Evolutionary conservation across 345 rosid species (phyloP).

Genomic region (Laguncularia racemosa): DNA sequence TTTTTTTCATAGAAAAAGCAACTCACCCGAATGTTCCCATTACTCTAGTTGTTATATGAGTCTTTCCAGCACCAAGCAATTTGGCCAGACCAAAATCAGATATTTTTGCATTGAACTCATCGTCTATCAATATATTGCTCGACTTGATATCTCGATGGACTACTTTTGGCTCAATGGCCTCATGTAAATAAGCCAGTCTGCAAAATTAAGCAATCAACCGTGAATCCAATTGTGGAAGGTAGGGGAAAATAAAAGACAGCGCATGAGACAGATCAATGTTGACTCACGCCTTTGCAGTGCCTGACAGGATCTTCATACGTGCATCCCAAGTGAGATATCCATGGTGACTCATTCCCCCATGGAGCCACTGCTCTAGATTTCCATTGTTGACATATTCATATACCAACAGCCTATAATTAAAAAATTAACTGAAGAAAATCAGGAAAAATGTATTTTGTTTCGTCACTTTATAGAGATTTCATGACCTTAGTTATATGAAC

Average conservation of each 20-base stretch:
- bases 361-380: constrained; percentile 95
- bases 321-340: constrained; percentile 95
- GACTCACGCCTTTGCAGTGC: constrained; percentile 92
- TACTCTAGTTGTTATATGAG: constrained; percentile 83
- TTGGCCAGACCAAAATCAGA: constrained; percentile 97
- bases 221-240: constrained; percentile 5
- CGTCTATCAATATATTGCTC: constrained; percentile 86
- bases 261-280: neutral
- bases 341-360: constrained; percentile 65
- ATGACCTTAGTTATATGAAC: neutral
- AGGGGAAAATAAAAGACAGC: constrained; percentile 4
- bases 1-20: constrained; percentile 1
- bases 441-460: neutral
- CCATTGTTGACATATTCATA: constrained; percentile 92
- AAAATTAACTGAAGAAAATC: neutral
- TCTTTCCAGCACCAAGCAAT: constrained; percentile 83
- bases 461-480: neutral
- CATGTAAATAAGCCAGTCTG: constrained; percentile 89
- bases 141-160: constrained; percentile 98
- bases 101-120: constrained; percentile 75
- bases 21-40: constrained; percentile 99
- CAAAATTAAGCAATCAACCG: constrained; percentile 1
- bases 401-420: constrained; percentile 50
- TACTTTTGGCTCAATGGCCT: constrained; percentile 98
- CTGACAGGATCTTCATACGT: constrained; percentile 73